Base-by-base conservation (phyloP, 2,329 filamentous ascomycete species). In the Lachnellula occidentalis region DNA sequence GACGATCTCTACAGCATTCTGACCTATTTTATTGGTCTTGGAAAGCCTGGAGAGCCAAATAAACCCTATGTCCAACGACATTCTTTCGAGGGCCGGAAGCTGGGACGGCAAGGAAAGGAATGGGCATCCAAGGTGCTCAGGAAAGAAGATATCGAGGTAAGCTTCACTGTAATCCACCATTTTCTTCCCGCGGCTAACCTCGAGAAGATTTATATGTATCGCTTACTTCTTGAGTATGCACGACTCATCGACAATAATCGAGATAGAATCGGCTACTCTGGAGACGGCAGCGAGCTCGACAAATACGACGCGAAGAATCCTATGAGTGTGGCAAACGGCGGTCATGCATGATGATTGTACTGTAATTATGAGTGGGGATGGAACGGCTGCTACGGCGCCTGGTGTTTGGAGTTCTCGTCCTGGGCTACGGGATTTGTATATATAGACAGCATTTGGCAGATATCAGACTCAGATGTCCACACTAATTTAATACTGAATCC, bases 71-170 rank as follows among this genome's bases (percentile, higher is more conserved):
- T 72, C 2, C 69, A 66, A 15, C 55, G 65, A 21, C 69, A 72
- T 57, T 80, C 82, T 60, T 68, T 72, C n/a, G 78, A 83, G 66
- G 88, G 83, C 0, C 75, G 82, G 68, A 75, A 75, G 45, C 80
- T 94, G 60, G 88, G 88, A 5, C 69, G 75, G 46, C 78, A 81
- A 58, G 86, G 88, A 24, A 77, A 82, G 55, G 78, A 82, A 36
- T 94, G 89, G 89, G 86, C 87, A 1, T 76, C 79, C 55, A 85
- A 81, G 71, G 85, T 86, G 15, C 71, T 92, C 31, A 74, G 89
- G 57, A 82, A 80, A 56, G 86, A 88, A 64, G 86, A 89, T 65
- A 82, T 89, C 71, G 85, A 88, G 71, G 83, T 81, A 46, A 83
- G 80, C 79, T 78, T 82, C 6, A 34, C 41, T 9, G 27, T 4